These are phyloP conservation scores for Arthrinium phaeospermum DNA, from an alignment of 2,329 filamentous ascomycete genomes.

Conservation along the genomic window DNA sequence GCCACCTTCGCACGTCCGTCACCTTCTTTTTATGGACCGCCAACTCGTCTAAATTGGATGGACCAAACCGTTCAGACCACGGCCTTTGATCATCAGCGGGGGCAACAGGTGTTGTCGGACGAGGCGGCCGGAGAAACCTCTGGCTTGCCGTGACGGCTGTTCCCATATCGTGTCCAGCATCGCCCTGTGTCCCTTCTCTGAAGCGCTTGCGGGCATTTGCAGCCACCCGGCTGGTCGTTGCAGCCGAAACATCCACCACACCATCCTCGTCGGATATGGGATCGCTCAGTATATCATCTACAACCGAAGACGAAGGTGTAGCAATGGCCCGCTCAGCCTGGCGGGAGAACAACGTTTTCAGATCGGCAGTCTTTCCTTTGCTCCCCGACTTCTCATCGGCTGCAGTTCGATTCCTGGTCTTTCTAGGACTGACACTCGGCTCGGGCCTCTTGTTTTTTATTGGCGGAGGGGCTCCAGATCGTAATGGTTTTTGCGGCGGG, in stretches of 20 bases:
- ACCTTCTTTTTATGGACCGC: slow-evolving; percentile 97
- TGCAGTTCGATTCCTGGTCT: slow-evolving; percentile 37
- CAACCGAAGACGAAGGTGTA: slow-evolving; percentile 36
- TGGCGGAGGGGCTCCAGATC: slow-evolving; percentile 28
- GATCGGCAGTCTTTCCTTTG: slow-evolving; percentile 60
- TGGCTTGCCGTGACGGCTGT: slow-evolving; percentile 47
- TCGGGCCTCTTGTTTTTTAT: slow-evolving; percentile 39
- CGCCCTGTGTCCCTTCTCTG: slow-evolving; percentile 38
- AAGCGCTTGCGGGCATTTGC: slow-evolving; percentile 61
- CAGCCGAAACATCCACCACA: slow-evolving; percentile 55
- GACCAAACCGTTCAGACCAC: slow-evolving; percentile 88
- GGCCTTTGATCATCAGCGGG: slow-evolving; percentile 68
- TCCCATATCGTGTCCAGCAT: slow-evolving; percentile 19
- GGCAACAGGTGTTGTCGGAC: slow-evolving; percentile 40
- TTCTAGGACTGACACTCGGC: slow-evolving; percentile 54
- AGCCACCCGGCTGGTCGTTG: slow-evolving; percentile 60
- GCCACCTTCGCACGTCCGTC: slow-evolving; percentile 81
- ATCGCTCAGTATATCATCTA: slow-evolving; percentile 58
- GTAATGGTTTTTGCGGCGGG: not conserved
- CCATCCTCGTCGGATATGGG: slow-evolving; percentile 65
- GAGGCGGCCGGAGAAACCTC: slow-evolving; percentile 55
- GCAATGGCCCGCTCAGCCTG: slow-evolving; percentile 58
- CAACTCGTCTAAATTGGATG: slow-evolving; percentile 77
- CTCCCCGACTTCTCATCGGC: slow-evolving; percentile 47
- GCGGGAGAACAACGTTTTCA: slow-evolving; percentile 65